A percentile compares a stretch with the other conserved stretches of the same genome.
Evolutionary conservation across 331 rosid genomes (phyloP).

Genomic region (Quercus tomentella): DNA sequence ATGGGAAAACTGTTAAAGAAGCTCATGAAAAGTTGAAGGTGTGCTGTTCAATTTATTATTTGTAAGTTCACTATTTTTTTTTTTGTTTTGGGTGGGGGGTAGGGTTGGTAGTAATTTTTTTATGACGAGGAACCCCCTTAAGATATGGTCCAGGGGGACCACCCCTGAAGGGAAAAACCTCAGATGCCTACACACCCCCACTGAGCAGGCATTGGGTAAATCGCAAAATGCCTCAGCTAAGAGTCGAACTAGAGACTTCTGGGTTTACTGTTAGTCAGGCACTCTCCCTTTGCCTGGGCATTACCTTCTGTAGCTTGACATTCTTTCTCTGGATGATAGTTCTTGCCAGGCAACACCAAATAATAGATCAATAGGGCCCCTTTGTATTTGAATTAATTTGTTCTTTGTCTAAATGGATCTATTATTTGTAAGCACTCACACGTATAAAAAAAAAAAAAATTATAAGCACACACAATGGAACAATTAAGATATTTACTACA

Average conservation of each 20-base stretch:
- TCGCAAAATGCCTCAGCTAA: too few species aligned
- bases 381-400: neutral
- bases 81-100: neutral
- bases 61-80: constrained; percentile 44
- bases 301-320: constrained; percentile 1
- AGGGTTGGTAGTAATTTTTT: constrained; percentile 7
- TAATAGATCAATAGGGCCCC: neutral
- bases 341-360: constrained; percentile 3
- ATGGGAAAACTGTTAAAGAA: constrained; percentile 78
- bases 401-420: neutral
- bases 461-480: neutral
- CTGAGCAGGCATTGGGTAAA: too few species aligned
- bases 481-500: neutral
- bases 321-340: neutral
- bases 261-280: too few species aligned
- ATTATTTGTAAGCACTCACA: too few species aligned
- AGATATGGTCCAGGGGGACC: too few species aligned
- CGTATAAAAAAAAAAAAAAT: too few species aligned
- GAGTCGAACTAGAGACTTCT: too few species aligned
- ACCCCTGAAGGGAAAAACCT: too few species aligned
- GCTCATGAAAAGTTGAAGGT: constrained; percentile 93
- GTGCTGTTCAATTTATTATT: constrained; percentile 73
- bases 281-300: constrained; percentile 1
- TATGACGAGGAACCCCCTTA: too few species aligned
- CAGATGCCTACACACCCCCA: too few species aligned